Percentiles rank a stretch among this genome's conserved stretches.
phyloP scores from a whole-genome alignment of 176 grass and related monocot species.

The Zizania latifolia region DNA sequence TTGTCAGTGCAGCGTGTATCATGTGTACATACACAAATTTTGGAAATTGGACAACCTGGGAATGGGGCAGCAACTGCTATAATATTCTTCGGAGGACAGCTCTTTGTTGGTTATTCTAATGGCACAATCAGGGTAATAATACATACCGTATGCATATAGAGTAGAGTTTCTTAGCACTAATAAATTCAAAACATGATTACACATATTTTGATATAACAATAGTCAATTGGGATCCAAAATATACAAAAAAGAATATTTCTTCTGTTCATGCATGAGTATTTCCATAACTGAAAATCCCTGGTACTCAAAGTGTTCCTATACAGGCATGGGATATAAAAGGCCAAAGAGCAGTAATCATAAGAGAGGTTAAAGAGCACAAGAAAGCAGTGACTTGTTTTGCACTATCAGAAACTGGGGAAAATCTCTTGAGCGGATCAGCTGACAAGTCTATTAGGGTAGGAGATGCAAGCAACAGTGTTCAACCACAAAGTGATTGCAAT shows the following conservation, averaged over 20 bases:
- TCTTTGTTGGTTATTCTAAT: constrained; percentile 79
- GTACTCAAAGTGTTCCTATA: neutral
- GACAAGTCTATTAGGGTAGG: constrained; percentile 95
- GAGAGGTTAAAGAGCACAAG: constrained; percentile 85
- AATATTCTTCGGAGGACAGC: constrained; percentile 83
- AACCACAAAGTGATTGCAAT: neutral
- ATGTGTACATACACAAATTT: constrained; percentile 94
- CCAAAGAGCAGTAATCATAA: constrained; percentile 66
- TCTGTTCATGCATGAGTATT: constrained; percentile 14
- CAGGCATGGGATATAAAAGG: constrained; percentile 97
- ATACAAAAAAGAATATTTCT: neutral
- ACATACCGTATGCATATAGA: constrained; percentile 10
- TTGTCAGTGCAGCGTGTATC: constrained; percentile 79
- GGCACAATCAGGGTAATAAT: constrained; percentile 82
- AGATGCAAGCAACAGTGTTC: constrained; percentile 5
- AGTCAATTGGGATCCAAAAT: neutral
- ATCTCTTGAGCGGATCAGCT: constrained; percentile 74
- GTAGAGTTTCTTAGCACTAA: neutral
- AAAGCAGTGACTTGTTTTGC: constrained; percentile 71
- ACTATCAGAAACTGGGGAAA: constrained; percentile 69
- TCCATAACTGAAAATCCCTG: neutral
- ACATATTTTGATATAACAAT: neutral
- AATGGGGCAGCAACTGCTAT: constrained; percentile 73
- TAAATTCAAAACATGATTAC: constrained; percentile 12
- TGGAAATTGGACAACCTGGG: constrained; percentile 70